These are phyloP conservation scores for Populus euphratica DNA, from an alignment of 345 rosid genomes.

Conservation along the genomic window DNA sequence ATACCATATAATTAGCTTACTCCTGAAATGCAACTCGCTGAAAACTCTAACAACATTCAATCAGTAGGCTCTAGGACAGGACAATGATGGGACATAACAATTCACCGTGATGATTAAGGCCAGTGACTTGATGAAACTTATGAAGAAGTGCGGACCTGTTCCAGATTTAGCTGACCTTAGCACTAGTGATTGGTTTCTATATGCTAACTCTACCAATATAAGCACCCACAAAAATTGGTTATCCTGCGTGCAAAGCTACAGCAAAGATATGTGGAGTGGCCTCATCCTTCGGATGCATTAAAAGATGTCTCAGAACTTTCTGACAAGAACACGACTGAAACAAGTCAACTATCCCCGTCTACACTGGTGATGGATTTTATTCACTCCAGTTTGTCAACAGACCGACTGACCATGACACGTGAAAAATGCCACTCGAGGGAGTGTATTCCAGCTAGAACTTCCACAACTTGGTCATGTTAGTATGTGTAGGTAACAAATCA, in stretches of 20 bases:
- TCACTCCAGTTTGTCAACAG: not conserved
- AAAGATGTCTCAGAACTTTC: not conserved
- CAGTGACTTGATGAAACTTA: not conserved
- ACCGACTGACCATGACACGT: not conserved
- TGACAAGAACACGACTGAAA: not conserved
- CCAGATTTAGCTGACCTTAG: not conserved
- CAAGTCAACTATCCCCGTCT: not conserved
- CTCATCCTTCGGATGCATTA: not conserved
- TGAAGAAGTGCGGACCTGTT: not conserved
- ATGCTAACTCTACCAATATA: not conserved
- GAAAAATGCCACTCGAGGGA: slow-evolving; percentile 2
- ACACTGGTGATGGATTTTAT: not conserved
- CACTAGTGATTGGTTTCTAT: not conserved
- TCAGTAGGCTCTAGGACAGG: not conserved
- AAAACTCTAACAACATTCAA: not conserved
- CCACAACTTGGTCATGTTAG: not conserved
- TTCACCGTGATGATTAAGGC: not conserved
- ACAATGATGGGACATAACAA: not conserved
- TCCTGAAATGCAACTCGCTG: not conserved
- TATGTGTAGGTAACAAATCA: not conserved
- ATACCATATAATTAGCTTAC: not conserved
- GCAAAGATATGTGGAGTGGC: not conserved
- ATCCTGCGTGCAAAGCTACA: not conserved
- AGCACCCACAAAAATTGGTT: not conserved
- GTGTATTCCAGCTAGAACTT: slow-evolving; percentile 14